phyloP scores from a whole-genome alignment of 2,329 filamentous ascomycete genomes.

The Thielaviopsis ethacetica region DNA sequence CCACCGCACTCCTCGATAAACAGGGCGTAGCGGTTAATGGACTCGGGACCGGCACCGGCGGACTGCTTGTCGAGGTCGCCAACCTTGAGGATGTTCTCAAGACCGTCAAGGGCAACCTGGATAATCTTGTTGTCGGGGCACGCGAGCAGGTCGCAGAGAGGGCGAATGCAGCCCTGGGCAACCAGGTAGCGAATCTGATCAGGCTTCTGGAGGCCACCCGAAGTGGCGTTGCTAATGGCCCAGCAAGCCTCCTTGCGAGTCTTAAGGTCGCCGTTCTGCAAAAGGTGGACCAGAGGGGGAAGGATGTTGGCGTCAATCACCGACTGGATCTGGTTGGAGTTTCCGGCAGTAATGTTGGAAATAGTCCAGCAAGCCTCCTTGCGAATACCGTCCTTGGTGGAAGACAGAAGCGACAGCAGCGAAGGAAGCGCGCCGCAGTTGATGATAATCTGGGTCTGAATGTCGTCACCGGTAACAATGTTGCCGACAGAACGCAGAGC shows the following conservation, averaged over 20 bases:
- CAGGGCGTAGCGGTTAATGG: slow-evolving; percentile 89
- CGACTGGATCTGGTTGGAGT: slow-evolving; percentile 92
- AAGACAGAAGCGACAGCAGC: slow-evolving; percentile 84
- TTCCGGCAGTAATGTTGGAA: slow-evolving; percentile 95
- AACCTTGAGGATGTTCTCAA: slow-evolving; percentile 99
- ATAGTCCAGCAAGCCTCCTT: slow-evolving; percentile 99
- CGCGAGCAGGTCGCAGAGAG: slow-evolving; percentile 80
- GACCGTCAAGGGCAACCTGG: slow-evolving; percentile 88
- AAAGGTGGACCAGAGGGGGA: slow-evolving; percentile 83
- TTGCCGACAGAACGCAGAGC: slow-evolving; percentile 95
- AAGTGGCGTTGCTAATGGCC: slow-evolving; percentile 98
- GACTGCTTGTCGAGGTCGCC: slow-evolving; percentile 97
- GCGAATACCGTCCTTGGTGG: slow-evolving; percentile 94
- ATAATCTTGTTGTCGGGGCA: slow-evolving; percentile 99
- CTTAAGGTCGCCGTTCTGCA: slow-evolving; percentile 96
- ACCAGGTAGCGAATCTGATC: slow-evolving; percentile 97
- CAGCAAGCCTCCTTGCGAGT: slow-evolving; percentile 98
- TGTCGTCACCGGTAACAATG: slow-evolving; percentile 95
- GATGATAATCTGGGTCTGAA: slow-evolving; percentile 98
- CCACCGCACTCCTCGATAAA: slow-evolving; percentile 98
- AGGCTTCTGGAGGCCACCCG: slow-evolving; percentile 92
- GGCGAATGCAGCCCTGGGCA: slow-evolving; percentile 86
- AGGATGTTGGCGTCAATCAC: slow-evolving; percentile 97
- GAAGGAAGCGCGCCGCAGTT: slow-evolving; percentile 90
- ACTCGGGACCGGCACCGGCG: slow-evolving; percentile 53